Evolutionary conservation across 2,329 filamentous ascomycete species (phyloP).

Genomic region (Botrytis aclada): DNA sequence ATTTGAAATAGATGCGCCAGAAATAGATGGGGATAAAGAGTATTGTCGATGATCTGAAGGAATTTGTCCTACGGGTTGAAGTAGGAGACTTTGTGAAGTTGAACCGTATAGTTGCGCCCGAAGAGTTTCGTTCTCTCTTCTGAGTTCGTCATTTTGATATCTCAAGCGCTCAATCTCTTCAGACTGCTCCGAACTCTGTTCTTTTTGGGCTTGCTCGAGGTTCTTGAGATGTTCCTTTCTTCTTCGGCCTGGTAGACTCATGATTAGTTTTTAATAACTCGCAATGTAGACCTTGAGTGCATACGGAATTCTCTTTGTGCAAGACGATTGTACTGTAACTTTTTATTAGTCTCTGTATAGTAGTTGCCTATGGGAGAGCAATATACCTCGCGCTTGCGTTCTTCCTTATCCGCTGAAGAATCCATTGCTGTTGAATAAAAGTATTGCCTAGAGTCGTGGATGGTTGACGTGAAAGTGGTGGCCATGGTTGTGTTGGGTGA

Average conservation of each 20-base stretch:
- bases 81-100: constrained; percentile 32
- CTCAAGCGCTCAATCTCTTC: constrained; percentile 43
- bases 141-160: constrained; percentile 42
- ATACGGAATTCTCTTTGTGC: constrained; percentile 46
- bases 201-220: constrained; percentile 43
- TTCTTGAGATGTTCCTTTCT: constrained; percentile 46
- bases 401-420: constrained; percentile 37
- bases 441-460: constrained; percentile 29
- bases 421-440: constrained; percentile 34
- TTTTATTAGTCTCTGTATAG: not conserved
- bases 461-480: constrained; percentile 24
- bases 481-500: constrained; percentile 26
- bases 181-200: constrained; percentile 41
- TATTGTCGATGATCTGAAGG: constrained; percentile 34
- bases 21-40: constrained; percentile 38
- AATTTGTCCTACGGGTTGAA: constrained; percentile 25
- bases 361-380: not conserved
- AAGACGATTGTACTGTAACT: constrained; percentile 42
- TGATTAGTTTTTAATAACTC: constrained; percentile 21
- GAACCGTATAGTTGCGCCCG: constrained; percentile 39
- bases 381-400: constrained; percentile 39
- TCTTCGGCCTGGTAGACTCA: constrained; percentile 39
- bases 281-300: constrained; percentile 23
- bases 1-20: constrained; percentile 35
- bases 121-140: constrained; percentile 42